These are phyloP conservation scores for Pueraria montana DNA, from an alignment of 306 rosid genomes.

Conservation along the genomic window DNA sequence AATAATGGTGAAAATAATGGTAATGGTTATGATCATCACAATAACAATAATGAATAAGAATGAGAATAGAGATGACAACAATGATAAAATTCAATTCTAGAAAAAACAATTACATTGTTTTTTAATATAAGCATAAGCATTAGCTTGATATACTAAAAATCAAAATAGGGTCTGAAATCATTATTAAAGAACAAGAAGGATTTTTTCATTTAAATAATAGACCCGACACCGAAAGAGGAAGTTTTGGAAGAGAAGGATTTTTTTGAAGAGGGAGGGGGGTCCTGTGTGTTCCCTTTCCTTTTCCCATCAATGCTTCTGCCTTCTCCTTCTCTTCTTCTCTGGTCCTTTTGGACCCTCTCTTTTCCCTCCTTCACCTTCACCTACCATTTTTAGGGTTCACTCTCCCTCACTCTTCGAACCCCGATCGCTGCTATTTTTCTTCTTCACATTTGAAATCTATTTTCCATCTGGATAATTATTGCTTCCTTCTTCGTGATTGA, in stretches of 20 bases:
- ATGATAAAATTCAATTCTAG: too few relatives aligned
- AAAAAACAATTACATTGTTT: too few relatives aligned
- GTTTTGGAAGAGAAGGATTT: constrained; percentile 1
- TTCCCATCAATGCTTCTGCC: constrained; percentile 19
- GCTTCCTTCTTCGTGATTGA: background rate
- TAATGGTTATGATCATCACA: too few relatives aligned
- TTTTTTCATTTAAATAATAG: background rate
- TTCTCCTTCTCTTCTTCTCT: background rate
- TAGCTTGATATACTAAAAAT: too few relatives aligned
- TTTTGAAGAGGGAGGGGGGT: background rate
- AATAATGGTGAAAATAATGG: too few relatives aligned
- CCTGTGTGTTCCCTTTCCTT: constrained; percentile 10
- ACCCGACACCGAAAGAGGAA: background rate
- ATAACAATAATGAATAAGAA: too few relatives aligned
- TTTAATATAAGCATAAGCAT: too few relatives aligned
- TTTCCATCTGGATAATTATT: background rate
- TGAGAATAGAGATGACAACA: too few relatives aligned
- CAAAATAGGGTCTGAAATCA: too few relatives aligned
- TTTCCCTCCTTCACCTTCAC: background rate
- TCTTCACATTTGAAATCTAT: background rate
- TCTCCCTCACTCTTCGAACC: background rate
- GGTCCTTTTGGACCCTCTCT: background rate
- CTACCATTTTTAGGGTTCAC: constrained; percentile 45
- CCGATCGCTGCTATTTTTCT: background rate
- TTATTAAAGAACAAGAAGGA: too few relatives aligned